These are phyloP conservation scores for Aquilaria sinensis DNA, from an alignment of 345 rosid species.

Conservation along the genomic window DNA sequence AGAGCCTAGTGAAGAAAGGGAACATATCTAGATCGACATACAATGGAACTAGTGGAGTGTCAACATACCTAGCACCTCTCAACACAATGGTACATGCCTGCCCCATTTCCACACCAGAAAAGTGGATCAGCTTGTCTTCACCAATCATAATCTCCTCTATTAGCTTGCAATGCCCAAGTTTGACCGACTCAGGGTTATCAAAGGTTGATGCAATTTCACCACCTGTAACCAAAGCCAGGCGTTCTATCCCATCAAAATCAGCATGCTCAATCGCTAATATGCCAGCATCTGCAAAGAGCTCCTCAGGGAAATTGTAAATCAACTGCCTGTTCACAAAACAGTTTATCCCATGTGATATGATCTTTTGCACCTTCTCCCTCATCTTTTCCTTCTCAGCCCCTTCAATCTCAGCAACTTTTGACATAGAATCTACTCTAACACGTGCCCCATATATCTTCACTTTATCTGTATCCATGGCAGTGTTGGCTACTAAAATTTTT, in stretches of 20 bases:
- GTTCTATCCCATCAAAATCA: slow-evolving; percentile 98
- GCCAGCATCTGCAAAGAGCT: slow-evolving; percentile 96
- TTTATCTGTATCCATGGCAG: slow-evolving; percentile 99
- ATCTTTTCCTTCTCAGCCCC: slow-evolving; percentile 99
- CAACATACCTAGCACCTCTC: slow-evolving; percentile 82
- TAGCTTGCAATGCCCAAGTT: slow-evolving; percentile 89
- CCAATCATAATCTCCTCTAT: slow-evolving; percentile 99
- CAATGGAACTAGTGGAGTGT: not conserved
- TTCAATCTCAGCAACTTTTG: slow-evolving; percentile 95
- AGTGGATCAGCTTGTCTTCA: slow-evolving; percentile 94
- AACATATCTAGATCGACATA: not conserved
- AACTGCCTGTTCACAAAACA: slow-evolving; percentile 98
- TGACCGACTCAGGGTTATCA: slow-evolving; percentile 97
- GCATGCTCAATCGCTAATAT: slow-evolving; percentile 99
- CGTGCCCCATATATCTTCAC: slow-evolving; percentile 99
- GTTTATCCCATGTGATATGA: slow-evolving; percentile 84
- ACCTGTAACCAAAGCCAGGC: slow-evolving; percentile 88
- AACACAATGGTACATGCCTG: slow-evolving; percentile 95
- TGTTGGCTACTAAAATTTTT: slow-evolving; percentile 93
- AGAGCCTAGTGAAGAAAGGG: no score
- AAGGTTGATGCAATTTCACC: slow-evolving; percentile 98
- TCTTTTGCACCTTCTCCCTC: slow-evolving; percentile 98
- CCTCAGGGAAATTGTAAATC: slow-evolving; percentile 98
- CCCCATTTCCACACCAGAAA: slow-evolving; percentile 95
- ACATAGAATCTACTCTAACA: slow-evolving; percentile 98